These are phyloP conservation scores for Phlyctochytrium bullatum DNA, from an alignment of 192 early-diverging fungal genomes.

Conservation along the genomic window DNA sequence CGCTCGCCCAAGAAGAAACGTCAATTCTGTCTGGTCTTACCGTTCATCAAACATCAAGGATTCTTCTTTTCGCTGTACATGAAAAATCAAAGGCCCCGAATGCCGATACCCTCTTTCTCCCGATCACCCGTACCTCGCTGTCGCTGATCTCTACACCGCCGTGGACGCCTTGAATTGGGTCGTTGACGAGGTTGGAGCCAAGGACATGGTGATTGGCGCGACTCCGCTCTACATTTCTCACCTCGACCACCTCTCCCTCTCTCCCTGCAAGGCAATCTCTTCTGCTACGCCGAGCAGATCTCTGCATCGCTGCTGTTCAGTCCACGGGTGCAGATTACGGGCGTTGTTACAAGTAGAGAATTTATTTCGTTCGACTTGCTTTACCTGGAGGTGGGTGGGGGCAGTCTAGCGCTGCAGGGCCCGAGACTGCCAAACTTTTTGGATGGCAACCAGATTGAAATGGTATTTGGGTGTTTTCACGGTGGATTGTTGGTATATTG, in stretches of 20 bases:
- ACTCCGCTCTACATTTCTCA: constrained; percentile 28
- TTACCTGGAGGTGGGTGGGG: not conserved
- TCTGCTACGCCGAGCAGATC: not conserved
- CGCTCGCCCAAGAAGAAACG: too few relatives aligned
- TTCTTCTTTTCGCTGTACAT: too few relatives aligned
- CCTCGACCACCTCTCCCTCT: constrained; percentile 9
- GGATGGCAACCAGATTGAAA: constrained; percentile 7
- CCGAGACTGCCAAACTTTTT: constrained; percentile 17
- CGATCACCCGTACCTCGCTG: constrained; percentile 17
- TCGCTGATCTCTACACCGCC: constrained; percentile 15
- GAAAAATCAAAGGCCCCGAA: constrained; percentile 7
- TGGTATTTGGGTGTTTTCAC: constrained; percentile 19
- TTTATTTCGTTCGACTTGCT: not conserved
- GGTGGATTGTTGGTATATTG: constrained; percentile 18
- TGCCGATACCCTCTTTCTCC: constrained; percentile 32
- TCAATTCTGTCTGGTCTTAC: not conserved
- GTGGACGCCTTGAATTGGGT: constrained; percentile 27
- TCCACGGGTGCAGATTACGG: constrained; percentile 27
- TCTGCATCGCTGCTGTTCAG: constrained; percentile 11
- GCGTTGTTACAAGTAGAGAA: not conserved
- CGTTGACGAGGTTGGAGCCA: constrained; percentile 1
- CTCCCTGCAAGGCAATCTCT: not conserved
- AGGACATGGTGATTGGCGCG: constrained; percentile 29
- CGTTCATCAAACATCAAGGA: not conserved
- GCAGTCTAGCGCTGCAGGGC: constrained; percentile 10